phyloP scores from a whole-genome alignment of 2,329 filamentous ascomycete species.

The Ambrosiella beaveri region DNA sequence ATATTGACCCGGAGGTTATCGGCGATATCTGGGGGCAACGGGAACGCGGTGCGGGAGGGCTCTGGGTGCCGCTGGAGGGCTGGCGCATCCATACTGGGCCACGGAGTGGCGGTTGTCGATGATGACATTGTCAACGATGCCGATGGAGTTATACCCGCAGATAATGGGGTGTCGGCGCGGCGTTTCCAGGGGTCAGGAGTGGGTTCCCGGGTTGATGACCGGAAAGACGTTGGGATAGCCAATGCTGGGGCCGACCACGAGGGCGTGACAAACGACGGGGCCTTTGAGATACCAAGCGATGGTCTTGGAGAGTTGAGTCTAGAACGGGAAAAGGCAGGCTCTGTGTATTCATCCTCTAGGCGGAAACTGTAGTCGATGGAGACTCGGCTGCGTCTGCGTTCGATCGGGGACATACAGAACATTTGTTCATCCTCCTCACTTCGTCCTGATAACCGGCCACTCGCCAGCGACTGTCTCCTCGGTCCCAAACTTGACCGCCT shows the following conservation, averaged over 20 bases:
- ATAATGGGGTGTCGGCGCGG: constrained; percentile 17
- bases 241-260: background rate
- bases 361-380: no score
- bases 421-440: background rate
- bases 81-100: no score
- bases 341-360: background rate
- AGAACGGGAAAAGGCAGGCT: background rate
- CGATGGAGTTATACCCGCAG: constrained; percentile 5
- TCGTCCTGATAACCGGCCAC: background rate
- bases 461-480: background rate
- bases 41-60: constrained; percentile 21
- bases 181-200: constrained; percentile 10
- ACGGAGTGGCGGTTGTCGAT: no score
- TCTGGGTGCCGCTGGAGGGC: background rate
- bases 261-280: background rate
- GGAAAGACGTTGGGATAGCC: background rate
- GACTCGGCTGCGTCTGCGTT: no score
- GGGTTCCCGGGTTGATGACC: background rate
- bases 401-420: no score
- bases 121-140: background rate
- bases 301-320: background rate
- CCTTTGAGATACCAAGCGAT: background rate
- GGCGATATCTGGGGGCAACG: constrained; percentile 34
- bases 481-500: background rate
- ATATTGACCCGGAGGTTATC: constrained; percentile 37